Evolutionary conservation across 345 rosid species (phyloP), one percentile per base, ranked within the genome.

Genomic region (Ricinus communis): DNA sequence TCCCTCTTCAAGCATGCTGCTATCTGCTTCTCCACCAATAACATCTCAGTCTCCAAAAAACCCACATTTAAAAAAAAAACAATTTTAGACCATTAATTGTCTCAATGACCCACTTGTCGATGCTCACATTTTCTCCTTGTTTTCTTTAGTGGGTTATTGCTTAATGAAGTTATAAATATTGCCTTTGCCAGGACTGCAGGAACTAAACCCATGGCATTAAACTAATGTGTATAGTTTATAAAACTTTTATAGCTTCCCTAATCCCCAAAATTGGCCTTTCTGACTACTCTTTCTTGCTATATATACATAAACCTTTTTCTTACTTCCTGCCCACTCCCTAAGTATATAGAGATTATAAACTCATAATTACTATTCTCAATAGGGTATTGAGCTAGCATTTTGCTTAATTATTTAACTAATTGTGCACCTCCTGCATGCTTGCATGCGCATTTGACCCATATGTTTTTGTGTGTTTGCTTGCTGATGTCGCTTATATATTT

Each of bases 401-500:
- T 73, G n/a, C n/a, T n/a, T n/a, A 54, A 33, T 74, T 70, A 75
- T 47, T 69, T 74, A 79, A 76, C 11, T 76, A 78, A 54, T 71
- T 66, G 67, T 71, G 77, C 53, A 66, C 56, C 71, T 67, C 68
- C 53, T 71, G 79, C 87, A 81, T 78, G 83, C 83, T 72, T 82
- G 94, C 93, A 87, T 87, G 90, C 90, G 91, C 85, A 75, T 79
- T 82, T 83, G 76, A 84, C 85, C 73, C 84, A 69, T 53, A 0
- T 82, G 81, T 76, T 77, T 75, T 79, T 83, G 52, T 73, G 76
- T 77, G 77, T 70, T 79, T 66, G 69, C 68, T 80, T 61, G 69
- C 58, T 52, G 33, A 18, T 67, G 72, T 74, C 62, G 65, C 71
- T 69, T 47, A 13, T 54, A 33, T 54, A 13, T 60, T 4, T 40